Base-by-base conservation (phyloP, 2,329 filamentous ascomycete genomes). In the Knoxdaviesia proteae region DNA sequence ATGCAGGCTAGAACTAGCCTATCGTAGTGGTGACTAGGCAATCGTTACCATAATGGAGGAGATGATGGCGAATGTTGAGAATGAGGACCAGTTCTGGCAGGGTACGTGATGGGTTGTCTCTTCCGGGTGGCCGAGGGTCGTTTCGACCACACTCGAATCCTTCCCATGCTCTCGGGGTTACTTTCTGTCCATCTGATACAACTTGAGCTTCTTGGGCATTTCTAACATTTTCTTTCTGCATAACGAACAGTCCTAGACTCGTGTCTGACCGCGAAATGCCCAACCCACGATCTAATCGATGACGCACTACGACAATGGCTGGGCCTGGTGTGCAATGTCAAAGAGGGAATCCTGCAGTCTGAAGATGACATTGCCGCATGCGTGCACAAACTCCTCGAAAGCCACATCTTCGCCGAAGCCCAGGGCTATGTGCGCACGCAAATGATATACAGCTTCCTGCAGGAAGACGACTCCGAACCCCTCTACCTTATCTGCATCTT, bases 401-500 rank as follows among this genome's bases (percentile, higher is more conserved):
- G 86, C 56, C 62, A 64, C 11, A 65, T 96, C 38, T 98, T 92
- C 58, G 60, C 62, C 31, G 60, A 68, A 9, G 79, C 94, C 57
- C 71, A 74, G 50, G 79, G 84, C 45, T 96, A 98, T 60, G 82
- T 96, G 48, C 82, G 88, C 48, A 81, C 75, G 38, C 90, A 96
- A 62, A 84, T 98, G 53, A 76, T 96, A 49, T 86, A 93, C 60
- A 87, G 84, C 57, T 67, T 98, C 42, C 63, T 94, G 49, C 69
- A 94, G 68, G 90, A 96, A 61, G 87, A 94, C 53, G 83, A 93
- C 49, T 61, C 73, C 11, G 72, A 74, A 34, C 74, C 77, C n/a
- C 67, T 98, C 39, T 82, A 93, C 57, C 69, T 86, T 46, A 83
- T 93, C 46, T 73, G 79, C 30, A 84, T 79, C 47, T 78, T 94